A percentile compares a stretch with the other conserved stretches of the same genome.
phyloP scores from a whole-genome alignment of 2,329 filamentous ascomycete species.

The Colletotrichum viniferum region DNA sequence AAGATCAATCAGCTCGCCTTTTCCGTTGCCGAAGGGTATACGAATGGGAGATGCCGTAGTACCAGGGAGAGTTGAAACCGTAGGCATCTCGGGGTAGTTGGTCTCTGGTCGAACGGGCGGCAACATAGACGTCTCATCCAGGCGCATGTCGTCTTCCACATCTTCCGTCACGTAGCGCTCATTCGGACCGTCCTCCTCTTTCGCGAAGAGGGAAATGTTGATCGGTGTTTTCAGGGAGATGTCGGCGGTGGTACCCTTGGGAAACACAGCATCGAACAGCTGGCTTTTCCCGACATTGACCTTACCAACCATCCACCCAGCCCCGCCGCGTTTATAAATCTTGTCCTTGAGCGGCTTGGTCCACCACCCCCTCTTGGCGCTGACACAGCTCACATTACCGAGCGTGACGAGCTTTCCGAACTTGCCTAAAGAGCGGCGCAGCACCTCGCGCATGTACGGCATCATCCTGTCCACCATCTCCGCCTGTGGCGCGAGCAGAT shows the following conservation, averaged over 20 bases:
- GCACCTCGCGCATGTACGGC: constrained; percentile 79
- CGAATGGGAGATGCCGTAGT: constrained; percentile 96
- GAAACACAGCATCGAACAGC: constrained; percentile 86
- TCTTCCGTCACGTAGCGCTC: constrained; percentile 2
- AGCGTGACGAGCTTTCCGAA: constrained; percentile 74
- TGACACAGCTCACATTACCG: constrained; percentile 87
- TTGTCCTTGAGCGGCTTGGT: constrained; percentile 84
- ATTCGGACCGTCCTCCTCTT: constrained; percentile 7
- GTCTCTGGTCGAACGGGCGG: constrained; percentile 77
- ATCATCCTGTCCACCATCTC: constrained; percentile 84
- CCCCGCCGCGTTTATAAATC: constrained; percentile 83
- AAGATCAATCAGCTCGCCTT: constrained; percentile 91
- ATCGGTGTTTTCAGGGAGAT: background rate
- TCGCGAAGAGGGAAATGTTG: constrained; percentile 19
- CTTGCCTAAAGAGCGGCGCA: constrained; percentile 77
- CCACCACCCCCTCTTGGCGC: constrained; percentile 88
- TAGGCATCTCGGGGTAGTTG: constrained; percentile 81
- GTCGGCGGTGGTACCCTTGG: constrained; percentile 60
- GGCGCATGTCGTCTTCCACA: constrained; percentile 25
- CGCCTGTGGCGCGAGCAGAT: constrained; percentile 84
- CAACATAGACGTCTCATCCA: constrained; percentile 63
- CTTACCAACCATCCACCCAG: constrained; percentile 96
- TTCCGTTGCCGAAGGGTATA: constrained; percentile 83
- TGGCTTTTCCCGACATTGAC: constrained; percentile 97
- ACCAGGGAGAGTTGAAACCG: constrained; percentile 85